Evolutionary conservation across 441 rosid genomes (phyloP), one percentile per base, ranked within the genome.

Genomic region (Populus hybrid): DNA sequence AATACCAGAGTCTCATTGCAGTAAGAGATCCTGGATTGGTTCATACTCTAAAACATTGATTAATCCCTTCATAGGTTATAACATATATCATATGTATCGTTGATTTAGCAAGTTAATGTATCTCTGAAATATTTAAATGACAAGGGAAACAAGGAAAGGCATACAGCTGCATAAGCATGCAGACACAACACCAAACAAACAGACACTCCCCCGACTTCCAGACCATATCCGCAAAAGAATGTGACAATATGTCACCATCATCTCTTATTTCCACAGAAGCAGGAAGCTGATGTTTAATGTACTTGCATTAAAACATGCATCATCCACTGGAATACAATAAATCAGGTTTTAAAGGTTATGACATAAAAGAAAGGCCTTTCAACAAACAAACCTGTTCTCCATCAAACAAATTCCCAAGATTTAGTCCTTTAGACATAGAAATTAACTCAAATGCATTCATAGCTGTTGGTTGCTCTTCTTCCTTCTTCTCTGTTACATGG

Each of bases 371-470:
- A 79, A 70, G 59, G 69, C 32, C 32, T 63, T 67, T 40, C 24
- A 50, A 80, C 66, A 81, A 65, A 79, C 84, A 70, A 80, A 93
- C 99, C 96, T 95, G 95, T 74, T 92, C 95, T 57, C 78, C 83
- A 69, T 88, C 97, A 81, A 94, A 91, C 77, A 94, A 85, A 83
- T 94, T 93, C 80, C 79, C 94, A 18, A 95, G 87, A 88, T 95
- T 90, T 78, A 95, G 87, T 75, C 99, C 99, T 59, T 88, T 94
- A 5, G 99, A 93, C 97, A 95, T 88, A 18, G 95, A 91, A 80
- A 92, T 94, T 76, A 95, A 84, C 83, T 93, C 99, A 75, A 95
- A 95, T 20, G 99, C 97, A 77, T 93, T 95, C 90, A 95, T 90
- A 9, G 97, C 84, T 14, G 85, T 83, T 57, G 97, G 98, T 72